phyloP scores from a whole-genome alignment of 164 flowering plant species.

The Vitis cinerea region DNA sequence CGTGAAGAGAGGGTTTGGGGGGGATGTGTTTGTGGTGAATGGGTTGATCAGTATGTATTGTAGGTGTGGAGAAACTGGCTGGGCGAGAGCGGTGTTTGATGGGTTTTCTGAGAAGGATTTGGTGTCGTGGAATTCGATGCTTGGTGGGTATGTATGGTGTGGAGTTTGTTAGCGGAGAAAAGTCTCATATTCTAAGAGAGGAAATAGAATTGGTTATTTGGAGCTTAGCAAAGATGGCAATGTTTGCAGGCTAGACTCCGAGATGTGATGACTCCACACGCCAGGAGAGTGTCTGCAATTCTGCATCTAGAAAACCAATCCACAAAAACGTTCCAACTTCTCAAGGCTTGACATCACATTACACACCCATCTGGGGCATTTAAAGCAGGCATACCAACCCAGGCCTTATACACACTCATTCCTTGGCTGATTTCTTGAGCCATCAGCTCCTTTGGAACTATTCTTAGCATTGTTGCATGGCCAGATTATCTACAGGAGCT shows the following conservation, averaged over 20 bases:
- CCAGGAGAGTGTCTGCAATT: background rate
- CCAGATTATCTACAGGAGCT: too few relatives aligned
- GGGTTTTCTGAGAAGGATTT: slow-evolving; percentile 29
- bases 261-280: background rate
- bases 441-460: too few relatives aligned
- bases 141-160: slow-evolving; percentile 26
- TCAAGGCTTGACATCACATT: too few relatives aligned
- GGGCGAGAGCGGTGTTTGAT: slow-evolving; percentile 32
- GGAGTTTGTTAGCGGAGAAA: slow-evolving; percentile 32
- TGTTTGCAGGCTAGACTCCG: background rate
- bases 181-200: slow-evolving; percentile 7
- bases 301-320: too few relatives aligned
- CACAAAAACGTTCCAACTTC: too few relatives aligned
- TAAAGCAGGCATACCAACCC: too few relatives aligned
- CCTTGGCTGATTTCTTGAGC: too few relatives aligned
- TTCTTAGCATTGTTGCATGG: too few relatives aligned
- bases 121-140: slow-evolving; percentile 45
- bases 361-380: too few relatives aligned
- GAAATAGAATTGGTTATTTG: slow-evolving; percentile 18
- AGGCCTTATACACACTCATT: too few relatives aligned
- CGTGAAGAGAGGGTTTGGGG: slow-evolving; percentile 31
- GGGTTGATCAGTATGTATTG: slow-evolving; percentile 44
- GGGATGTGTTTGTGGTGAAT: slow-evolving; percentile 34
- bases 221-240: slow-evolving; percentile 20
- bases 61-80: slow-evolving; percentile 23